phyloP scores from a whole-genome alignment of 73 alveolate genomes.

The Effrenium voratum region DNA sequence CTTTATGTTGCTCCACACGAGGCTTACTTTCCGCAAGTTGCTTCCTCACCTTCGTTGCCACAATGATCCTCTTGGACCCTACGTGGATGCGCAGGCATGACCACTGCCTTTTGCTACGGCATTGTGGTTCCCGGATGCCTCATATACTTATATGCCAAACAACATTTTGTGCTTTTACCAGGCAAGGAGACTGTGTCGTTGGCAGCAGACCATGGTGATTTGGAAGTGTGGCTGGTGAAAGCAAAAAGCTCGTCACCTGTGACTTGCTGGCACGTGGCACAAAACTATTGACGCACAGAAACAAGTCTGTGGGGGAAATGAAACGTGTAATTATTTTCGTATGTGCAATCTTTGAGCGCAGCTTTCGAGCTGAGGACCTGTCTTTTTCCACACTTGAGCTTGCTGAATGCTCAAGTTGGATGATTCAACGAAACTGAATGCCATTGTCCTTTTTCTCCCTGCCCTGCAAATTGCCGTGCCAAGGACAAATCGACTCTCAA shows the following conservation, averaged over 20 bases:
- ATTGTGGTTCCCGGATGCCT: not conserved
- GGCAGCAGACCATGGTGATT: not conserved
- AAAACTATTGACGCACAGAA: too few species aligned
- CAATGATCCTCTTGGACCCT: not conserved
- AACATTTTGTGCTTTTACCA: not conserved
- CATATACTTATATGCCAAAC: not conserved
- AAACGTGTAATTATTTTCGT: too few species aligned
- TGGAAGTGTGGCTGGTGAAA: not conserved
- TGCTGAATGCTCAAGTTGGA: too few species aligned
- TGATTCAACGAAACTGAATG: too few species aligned
- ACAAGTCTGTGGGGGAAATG: not conserved
- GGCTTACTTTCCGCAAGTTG: constrained; percentile 4
- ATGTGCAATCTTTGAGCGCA: too few species aligned
- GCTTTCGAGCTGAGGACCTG: too few species aligned
- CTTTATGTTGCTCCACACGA: too few species aligned
- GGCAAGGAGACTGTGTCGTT: not conserved
- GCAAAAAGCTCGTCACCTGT: not conserved
- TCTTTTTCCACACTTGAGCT: too few species aligned
- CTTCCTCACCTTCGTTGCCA: constrained; percentile 19
- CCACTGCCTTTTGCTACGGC: not conserved
- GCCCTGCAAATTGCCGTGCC: too few species aligned
- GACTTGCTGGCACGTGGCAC: too few species aligned
- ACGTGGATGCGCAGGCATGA: not conserved
- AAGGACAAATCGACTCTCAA: not conserved
- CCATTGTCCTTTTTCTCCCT: too few species aligned